Evolutionary conservation across 176 grass and related monocot species (phyloP), one percentile per base, ranked within the genome.

Genomic region (Oryza punctata): DNA sequence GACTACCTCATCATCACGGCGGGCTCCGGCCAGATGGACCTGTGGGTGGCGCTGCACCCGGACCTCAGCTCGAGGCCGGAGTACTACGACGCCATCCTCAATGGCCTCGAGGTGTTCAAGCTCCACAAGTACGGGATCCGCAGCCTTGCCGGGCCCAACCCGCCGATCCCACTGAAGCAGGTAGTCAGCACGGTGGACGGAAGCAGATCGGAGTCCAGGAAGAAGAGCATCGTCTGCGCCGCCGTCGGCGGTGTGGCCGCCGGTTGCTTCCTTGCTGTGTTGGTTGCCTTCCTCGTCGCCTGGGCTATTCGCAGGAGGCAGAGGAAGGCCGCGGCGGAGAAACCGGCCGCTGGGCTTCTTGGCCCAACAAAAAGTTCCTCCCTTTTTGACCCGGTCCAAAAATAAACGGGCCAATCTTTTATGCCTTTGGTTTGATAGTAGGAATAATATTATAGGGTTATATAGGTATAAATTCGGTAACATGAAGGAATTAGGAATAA

Each of bases 61-160:
- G 73, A 88, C 29, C 13, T 54, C 15, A 0, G 0, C 6, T 12
- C 3, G 13, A 49, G 1, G 49, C 86, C 90, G 24, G 3, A 78
- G 78, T 88, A 73, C 63, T 88, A 37, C 70, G 86, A 91, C 73
- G 61, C 86, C 5, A 78, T 91, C 16, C 83, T 91, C 3, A 91
- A 89, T 24, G 87, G 87, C 29, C 50, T 89, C 41, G 82, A 89
- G 87, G 87, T 85, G 16, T 89, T 85, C 90, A 91, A 91, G 82
- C 50, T 91, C 13, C 82, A 88, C 18, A 81, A 0, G 3, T 85
- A 88, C 77, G 63, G 41, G 24, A 29, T 40, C 69, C 6, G 29
- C 54, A 82, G n/a, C 61, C 82, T 91, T 26, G 90, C 86, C 11
- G 82, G 73, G 2, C 44, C 64, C 3, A 89, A 78, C 54, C 86